phyloP scores from a whole-genome alignment of 305 asterid species.

The Fraxinus sp. region DNA sequence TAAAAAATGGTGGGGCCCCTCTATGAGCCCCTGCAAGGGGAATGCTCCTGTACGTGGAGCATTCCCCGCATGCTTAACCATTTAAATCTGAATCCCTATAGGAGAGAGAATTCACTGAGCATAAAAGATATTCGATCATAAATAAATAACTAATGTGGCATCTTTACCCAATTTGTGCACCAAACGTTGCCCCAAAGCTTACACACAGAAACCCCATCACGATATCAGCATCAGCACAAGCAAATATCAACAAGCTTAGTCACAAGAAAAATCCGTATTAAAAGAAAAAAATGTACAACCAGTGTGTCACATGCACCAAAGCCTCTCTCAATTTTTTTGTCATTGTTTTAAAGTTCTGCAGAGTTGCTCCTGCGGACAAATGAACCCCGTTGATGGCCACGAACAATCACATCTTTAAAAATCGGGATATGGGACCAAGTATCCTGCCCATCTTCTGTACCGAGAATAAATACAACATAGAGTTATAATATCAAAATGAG shows the following conservation, averaged over 20 bases:
- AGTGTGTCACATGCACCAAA: conserved; percentile 4
- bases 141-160: background rate
- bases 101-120: background rate
- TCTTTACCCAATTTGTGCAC: conserved; percentile 10
- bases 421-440: conserved; percentile 57
- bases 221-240: conserved; percentile 5
- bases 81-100: background rate
- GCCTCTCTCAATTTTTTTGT: conserved; percentile 14
- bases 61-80: background rate
- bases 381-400: conserved; percentile 59
- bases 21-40: too few relatives aligned
- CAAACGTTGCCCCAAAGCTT: background rate
- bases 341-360: conserved; percentile 41
- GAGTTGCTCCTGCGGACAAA: conserved; percentile 46
- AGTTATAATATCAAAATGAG: conserved; percentile 4
- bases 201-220: conserved; percentile 13
- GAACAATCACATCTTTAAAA: conserved; percentile 62
- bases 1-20: too few relatives aligned
- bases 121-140: background rate
- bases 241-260: conserved; percentile 30
- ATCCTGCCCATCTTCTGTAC: conserved; percentile 61
- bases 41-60: too few relatives aligned
- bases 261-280: conserved; percentile 7
- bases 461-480: background rate
- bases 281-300: conserved; percentile 12